Conservation (phyloP, 306 rosid genomes). For the Acacia melanoxylon region DNA sequence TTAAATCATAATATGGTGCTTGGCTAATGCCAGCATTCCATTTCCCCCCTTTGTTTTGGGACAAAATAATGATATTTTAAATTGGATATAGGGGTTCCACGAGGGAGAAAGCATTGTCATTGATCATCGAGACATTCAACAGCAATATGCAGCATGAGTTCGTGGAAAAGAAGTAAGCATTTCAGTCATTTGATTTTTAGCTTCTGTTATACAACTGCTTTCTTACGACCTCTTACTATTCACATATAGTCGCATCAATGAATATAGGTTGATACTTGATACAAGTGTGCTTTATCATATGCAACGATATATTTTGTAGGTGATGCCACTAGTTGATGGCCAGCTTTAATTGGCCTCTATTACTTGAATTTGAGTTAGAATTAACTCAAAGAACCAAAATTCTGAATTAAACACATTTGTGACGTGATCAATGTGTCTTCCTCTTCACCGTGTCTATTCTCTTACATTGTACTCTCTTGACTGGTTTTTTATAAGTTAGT, state of each 20-base stretch:
- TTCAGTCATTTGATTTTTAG: background rate
- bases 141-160: conserved; percentile 63
- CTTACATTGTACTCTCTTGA: background rate
- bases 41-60: background rate
- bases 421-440: background rate
- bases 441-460: background rate
- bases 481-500: background rate
- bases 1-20: background rate
- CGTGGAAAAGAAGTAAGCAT: conserved; percentile 73
- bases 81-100: conserved; percentile 64
- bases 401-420: background rate
- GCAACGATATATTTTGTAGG: background rate
- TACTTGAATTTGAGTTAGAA: background rate
- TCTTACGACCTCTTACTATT: background rate
- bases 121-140: conserved; percentile 55
- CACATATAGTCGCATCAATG: background rate
- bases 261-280: conserved; percentile 6
- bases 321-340: background rate
- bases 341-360: background rate
- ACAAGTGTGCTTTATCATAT: background rate
- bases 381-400: background rate
- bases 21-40: background rate
- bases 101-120: conserved; percentile 64
- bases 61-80: background rate
- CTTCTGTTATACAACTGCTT: background rate